phyloP scores from a whole-genome alignment of 352 stramenopile genomes.

The Phytophthora niederhauseri region DNA sequence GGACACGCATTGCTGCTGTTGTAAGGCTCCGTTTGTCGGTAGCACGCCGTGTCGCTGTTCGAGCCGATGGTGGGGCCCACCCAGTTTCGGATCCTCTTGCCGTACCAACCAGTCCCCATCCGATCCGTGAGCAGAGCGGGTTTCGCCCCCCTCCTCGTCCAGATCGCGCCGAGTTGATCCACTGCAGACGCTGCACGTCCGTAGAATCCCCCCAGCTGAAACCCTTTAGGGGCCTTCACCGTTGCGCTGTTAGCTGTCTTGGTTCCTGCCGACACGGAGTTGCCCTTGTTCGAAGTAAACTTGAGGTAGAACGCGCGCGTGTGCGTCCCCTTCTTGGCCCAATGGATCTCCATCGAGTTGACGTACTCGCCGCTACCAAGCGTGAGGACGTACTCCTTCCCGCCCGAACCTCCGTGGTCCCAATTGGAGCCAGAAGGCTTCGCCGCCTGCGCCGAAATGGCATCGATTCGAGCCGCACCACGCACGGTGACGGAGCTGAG shows the following conservation, averaged over 20 bases:
- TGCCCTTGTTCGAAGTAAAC: conserved; percentile 19
- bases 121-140: conserved; percentile 16
- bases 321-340: conserved; percentile 12
- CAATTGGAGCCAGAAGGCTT: conserved; percentile 10
- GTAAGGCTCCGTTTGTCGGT: conserved; percentile 17
- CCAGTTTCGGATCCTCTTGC: conserved; percentile 38
- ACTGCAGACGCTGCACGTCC: conserved; percentile 24
- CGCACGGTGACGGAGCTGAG: conserved; percentile 28
- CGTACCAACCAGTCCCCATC: conserved; percentile 35
- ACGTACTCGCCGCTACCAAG: conserved; percentile 27
- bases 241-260: conserved; percentile 17
- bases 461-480: conserved; percentile 14
- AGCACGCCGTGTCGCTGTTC: conserved; percentile 23
- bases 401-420: conserved; percentile 23
- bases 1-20: conserved; percentile 21
- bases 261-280: conserved; percentile 18
- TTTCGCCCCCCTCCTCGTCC: conserved; percentile 29
- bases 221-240: conserved; percentile 21
- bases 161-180: conserved; percentile 32
- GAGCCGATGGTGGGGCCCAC: conserved; percentile 24
- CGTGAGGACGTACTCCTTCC: conserved; percentile 9
- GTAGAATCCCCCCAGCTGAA: conserved; percentile 36
- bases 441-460: conserved; percentile 14
- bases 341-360: conserved; percentile 33
- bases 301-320: conserved; percentile 30